Percentiles rank a stretch among this genome's conserved stretches.
Conservation (phyloP, 768 basidiomycete species). For the Boletus edulis region DNA sequence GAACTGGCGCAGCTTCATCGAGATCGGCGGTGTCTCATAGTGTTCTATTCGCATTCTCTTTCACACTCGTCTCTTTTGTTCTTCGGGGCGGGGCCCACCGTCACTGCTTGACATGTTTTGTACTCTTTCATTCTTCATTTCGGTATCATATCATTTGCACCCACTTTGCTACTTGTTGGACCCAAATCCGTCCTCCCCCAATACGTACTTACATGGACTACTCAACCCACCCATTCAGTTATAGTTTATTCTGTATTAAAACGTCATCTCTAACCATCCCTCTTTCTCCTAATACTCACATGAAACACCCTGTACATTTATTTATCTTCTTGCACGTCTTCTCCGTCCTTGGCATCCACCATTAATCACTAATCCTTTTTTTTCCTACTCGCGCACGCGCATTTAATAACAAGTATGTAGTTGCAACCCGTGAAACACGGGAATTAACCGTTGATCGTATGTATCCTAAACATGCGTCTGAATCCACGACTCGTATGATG, state of each 20-base stretch:
- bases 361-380: background rate
- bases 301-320: background rate
- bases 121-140: slow-evolving; percentile 9
- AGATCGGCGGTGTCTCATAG: slow-evolving; percentile 41
- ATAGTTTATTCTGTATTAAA: slow-evolving; percentile 16
- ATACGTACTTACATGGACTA: slow-evolving; percentile 24
- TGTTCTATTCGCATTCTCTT: background rate
- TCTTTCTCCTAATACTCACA: slow-evolving; percentile 9
- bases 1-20: slow-evolving; percentile 65
- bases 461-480: too few relatives aligned
- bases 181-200: slow-evolving; percentile 4
- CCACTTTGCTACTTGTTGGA: background rate
- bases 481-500: too few relatives aligned
- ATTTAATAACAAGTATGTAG: too few relatives aligned
- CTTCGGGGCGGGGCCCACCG: slow-evolving; percentile 6
- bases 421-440: too few relatives aligned
- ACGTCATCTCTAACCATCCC: background rate
- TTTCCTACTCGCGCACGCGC: background rate
- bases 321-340: slow-evolving; percentile 9
- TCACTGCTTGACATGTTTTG: background rate
- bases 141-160: slow-evolving; percentile 11
- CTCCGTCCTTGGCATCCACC: background rate
- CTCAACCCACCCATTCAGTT: background rate
- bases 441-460: too few relatives aligned
- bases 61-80: background rate